Conservation (phyloP, 2,329 filamentous ascomycete genomes). For the Colletotrichum caudatum region DNA sequence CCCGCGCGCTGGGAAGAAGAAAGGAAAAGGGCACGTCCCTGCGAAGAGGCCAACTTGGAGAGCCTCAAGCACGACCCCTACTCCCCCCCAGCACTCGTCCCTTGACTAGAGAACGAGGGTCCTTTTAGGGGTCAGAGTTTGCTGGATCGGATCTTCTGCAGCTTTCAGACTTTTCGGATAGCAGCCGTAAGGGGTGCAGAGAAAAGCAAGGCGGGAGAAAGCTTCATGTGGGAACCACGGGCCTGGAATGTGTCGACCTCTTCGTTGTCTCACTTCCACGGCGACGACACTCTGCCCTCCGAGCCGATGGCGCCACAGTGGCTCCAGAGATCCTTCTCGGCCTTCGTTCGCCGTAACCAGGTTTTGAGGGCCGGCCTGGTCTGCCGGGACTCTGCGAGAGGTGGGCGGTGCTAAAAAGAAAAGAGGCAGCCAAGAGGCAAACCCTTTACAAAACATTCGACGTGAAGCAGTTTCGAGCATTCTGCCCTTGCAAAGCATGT, state of each 20-base stretch:
- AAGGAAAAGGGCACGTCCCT: background rate
- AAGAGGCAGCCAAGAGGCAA: slow-evolving; percentile 4
- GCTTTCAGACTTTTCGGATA: slow-evolving; percentile 16
- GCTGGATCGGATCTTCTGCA: slow-evolving; percentile 3
- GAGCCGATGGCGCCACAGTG: slow-evolving; percentile 26
- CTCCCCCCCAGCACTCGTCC: background rate
- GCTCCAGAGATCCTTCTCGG: slow-evolving; percentile 18
- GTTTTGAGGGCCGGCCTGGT: slow-evolving; percentile 21
- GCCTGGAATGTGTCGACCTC: slow-evolving; percentile 33
- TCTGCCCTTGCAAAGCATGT: background rate
- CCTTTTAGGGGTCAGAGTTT: background rate
- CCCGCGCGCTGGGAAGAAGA: slow-evolving; percentile 13
- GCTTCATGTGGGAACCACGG: slow-evolving; percentile 31
- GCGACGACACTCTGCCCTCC: slow-evolving; percentile 24
- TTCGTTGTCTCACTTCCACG: slow-evolving; percentile 38
- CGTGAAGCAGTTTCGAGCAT: background rate
- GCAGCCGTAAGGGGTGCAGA: slow-evolving; percentile 14
- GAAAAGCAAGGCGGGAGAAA: slow-evolving; percentile 26
- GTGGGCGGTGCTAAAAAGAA: background rate
- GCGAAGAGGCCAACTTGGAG: slow-evolving; percentile 1
- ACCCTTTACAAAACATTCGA: slow-evolving; percentile 13
- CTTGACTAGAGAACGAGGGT: background rate
- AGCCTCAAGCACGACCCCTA: slow-evolving; percentile 15
- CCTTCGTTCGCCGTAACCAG: slow-evolving; percentile 7
- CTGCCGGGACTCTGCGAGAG: background rate